Base-by-base conservation (phyloP, 179 eudicot genomes). In the Corrigiola litoralis region DNA sequence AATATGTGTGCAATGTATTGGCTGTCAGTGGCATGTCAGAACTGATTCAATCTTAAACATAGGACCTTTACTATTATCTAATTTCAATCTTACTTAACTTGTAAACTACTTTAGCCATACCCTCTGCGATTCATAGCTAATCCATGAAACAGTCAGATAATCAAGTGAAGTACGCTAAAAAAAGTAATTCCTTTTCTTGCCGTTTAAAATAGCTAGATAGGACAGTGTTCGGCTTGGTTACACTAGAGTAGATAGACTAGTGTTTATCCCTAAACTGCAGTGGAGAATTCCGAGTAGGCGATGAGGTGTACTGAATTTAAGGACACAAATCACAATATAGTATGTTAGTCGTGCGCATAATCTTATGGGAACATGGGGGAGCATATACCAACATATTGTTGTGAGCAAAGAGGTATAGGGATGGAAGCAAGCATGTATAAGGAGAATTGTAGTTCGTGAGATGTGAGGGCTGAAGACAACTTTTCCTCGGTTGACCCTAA, bases 401-500 rank as follows among this genome's bases (percentile, higher is more conserved):
- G 64, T 37, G 58, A 55, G 36, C 25, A 71, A 55, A 47, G 72
- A 64, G 69, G 31, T 20, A 18, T 71, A 12, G 69, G 69, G 64
- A 63, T 63, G 69, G 32, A 44, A 24, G 33, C 51, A 42, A 55
- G 13, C 47, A 52, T 50, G 31, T 53, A 27, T 40, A 28, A 4
- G 53, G 13, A 29, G n/a, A 29, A 66, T 20, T 42, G 52, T 31
- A n/a, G 54, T 23, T 28, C 27, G 4, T 7, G 13, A 12, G 16
- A 24, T 25, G 12, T 14, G 33, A 6, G 38, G 18, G 20, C 17
- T 41, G 51, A 40, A 31, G 20, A 66, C 69, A 50, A 66, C 40
- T 31, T 52, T 53, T 38, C 4, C 34, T 40, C 4, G 40, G 51
- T 28, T 52, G 40, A 28, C 41, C 32, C 1, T 16, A 25, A 60